A percentile compares a stretch with the other conserved stretches of the same genome.
phyloP scores from a whole-genome alignment of 495 filamentous ascomycete genomes.

The Glutinoglossum americanum region DNA sequence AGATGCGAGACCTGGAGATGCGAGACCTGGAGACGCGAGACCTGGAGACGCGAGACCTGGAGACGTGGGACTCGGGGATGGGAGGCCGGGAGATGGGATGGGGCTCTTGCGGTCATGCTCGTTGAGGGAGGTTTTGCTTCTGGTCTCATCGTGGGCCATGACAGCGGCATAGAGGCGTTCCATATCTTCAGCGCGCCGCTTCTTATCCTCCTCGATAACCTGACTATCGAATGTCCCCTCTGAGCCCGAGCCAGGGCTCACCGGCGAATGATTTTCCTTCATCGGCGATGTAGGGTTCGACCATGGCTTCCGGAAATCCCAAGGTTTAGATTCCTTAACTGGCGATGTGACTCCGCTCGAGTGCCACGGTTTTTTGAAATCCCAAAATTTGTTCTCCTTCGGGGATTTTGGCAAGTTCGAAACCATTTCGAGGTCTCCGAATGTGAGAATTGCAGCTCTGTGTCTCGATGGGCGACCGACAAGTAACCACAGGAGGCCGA shows the following conservation, averaged over 20 bases:
- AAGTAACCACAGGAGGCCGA: slow-evolving; percentile 42
- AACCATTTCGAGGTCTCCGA: slow-evolving; percentile 40
- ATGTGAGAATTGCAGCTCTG: slow-evolving; percentile 27
- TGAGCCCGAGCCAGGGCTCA: background rate
- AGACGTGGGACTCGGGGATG: no score
- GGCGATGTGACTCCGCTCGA: slow-evolving; percentile 18
- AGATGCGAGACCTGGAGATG: background rate
- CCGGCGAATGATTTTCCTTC: background rate
- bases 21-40: background rate
- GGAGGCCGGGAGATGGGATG: background rate
- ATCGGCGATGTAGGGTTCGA: slow-evolving; percentile 16
- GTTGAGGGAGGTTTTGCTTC: background rate
- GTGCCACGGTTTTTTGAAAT: slow-evolving; percentile 1
- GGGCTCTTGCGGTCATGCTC: background rate
- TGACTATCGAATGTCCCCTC: slow-evolving; percentile 40
- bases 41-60: background rate
- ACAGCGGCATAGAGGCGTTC: slow-evolving; percentile 80
- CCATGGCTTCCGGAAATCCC: background rate
- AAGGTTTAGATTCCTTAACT: slow-evolving; percentile 25
- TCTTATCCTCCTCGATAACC: slow-evolving; percentile 49
- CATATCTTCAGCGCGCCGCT: slow-evolving; percentile 54
- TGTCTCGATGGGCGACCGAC: slow-evolving; percentile 37
- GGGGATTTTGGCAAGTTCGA: slow-evolving; percentile 12
- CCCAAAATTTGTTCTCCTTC: slow-evolving; percentile 21
- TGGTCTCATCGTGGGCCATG: slow-evolving; percentile 34